phyloP scores from a whole-genome alignment of 2,329 filamentous ascomycete genomes.

The Diaporthe destruens region DNA sequence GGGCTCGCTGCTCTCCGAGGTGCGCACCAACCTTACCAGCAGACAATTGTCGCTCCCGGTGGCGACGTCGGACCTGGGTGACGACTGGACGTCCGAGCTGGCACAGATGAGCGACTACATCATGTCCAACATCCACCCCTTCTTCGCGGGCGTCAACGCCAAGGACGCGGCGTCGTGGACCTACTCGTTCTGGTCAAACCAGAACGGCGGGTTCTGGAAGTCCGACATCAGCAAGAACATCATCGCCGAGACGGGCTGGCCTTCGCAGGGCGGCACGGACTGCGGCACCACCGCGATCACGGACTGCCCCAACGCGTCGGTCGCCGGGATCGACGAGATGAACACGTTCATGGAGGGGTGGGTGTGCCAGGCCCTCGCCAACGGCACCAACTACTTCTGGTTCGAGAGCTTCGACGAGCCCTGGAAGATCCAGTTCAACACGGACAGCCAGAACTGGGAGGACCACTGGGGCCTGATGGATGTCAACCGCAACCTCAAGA shows the following conservation, averaged over 20 bases:
- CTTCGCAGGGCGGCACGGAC: constrained; percentile 81
- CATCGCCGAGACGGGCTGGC: constrained; percentile 95
- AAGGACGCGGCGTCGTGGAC: constrained; percentile 83
- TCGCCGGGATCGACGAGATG: constrained; percentile 83
- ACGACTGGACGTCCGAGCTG: constrained; percentile 83
- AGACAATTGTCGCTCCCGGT: constrained; percentile 79
- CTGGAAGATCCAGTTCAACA: constrained; percentile 87
- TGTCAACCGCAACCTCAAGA: constrained; percentile 84
- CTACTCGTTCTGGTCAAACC: constrained; percentile 80
- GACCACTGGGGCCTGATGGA: constrained; percentile 97
- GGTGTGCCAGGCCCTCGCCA: constrained; percentile 83
- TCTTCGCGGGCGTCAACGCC: constrained; percentile 85
- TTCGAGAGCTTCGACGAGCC: constrained; percentile 97
- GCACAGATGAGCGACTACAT: constrained; percentile 82
- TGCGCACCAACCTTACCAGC: constrained; percentile 78
- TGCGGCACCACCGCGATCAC: constrained; percentile 70
- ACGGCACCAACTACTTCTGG: constrained; percentile 96
- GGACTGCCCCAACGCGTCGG: constrained; percentile 73
- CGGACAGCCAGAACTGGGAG: constrained; percentile 81
- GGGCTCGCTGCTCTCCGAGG: constrained; percentile 72
- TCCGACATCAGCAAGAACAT: constrained; percentile 75
- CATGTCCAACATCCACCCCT: constrained; percentile 97
- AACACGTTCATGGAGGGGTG: constrained; percentile 89
- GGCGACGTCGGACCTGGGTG: constrained; percentile 88
- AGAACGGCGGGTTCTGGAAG: constrained; percentile 76